Evolutionary conservation across 495 filamentous ascomycete species (phyloP).

Genomic region (Neurospora terricola): DNA sequence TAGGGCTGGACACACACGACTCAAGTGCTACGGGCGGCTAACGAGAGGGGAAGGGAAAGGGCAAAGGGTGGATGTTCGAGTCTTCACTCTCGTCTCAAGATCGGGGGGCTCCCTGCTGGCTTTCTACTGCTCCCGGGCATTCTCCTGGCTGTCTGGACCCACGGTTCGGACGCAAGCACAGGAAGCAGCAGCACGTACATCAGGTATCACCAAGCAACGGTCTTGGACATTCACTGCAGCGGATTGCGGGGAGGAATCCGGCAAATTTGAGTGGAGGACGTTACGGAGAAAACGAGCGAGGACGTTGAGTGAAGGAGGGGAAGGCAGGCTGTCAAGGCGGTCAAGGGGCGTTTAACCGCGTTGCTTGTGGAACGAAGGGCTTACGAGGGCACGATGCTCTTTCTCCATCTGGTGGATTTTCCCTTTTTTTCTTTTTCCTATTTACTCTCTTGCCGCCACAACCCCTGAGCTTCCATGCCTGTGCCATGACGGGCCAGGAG

Average conservation of each 20-base stretch:
- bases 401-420: neutral
- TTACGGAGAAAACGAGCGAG: neutral
- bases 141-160: neutral
- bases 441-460: neutral
- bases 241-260: neutral
- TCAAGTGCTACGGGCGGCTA: neutral
- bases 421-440: neutral
- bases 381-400: neutral
- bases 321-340: neutral
- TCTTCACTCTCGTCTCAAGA: neutral
- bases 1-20: neutral
- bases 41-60: neutral
- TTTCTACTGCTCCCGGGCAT: neutral
- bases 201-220: neutral
- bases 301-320: neutral
- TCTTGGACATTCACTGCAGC: neutral
- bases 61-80: neutral
- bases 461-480: neutral
- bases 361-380: neutral
- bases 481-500: neutral
- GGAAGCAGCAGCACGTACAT: neutral
- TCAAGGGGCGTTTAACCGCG: neutral
- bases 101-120: neutral
- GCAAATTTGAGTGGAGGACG: neutral
- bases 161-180: neutral